Conservation (phyloP, 345 rosid species). For the Linum tenue region DNA sequence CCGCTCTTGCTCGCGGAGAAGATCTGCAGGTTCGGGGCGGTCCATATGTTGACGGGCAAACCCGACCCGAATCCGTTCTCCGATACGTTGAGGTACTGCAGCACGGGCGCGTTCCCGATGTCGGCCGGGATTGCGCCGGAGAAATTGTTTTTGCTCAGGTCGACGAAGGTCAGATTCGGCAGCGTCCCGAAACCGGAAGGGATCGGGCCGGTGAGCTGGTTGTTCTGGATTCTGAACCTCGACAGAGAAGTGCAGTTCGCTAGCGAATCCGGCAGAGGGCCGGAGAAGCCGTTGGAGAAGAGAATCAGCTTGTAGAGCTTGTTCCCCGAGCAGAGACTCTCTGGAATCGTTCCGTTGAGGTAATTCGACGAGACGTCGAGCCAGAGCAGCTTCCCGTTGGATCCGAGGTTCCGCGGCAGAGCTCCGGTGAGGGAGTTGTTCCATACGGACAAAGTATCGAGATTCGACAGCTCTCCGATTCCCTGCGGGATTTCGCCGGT, state of each 20-base stretch:
- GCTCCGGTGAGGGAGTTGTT: slow-evolving; percentile 56
- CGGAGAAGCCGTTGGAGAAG: slow-evolving; percentile 59
- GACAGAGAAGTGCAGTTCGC: slow-evolving; percentile 49
- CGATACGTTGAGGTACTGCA: slow-evolving; percentile 74
- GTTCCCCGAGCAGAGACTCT: slow-evolving; percentile 64
- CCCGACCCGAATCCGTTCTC: slow-evolving; percentile 38
- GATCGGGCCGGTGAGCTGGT: slow-evolving; percentile 55
- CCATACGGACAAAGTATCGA: slow-evolving; percentile 57
- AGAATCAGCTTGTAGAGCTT: slow-evolving; percentile 70
- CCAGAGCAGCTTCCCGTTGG: slow-evolving; percentile 43
- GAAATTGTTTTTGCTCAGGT: slow-evolving; percentile 65
- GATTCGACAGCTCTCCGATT: slow-evolving; percentile 50
- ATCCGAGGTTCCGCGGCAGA: slow-evolving; percentile 68
- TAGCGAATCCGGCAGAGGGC: slow-evolving; percentile 43
- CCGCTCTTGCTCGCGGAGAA: slow-evolving; percentile 59
- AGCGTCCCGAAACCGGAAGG: slow-evolving; percentile 63
- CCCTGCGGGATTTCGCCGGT: slow-evolving; percentile 58
- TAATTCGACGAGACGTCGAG: slow-evolving; percentile 74
- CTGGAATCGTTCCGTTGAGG: slow-evolving; percentile 66
- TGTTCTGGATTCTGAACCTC: slow-evolving; percentile 63
- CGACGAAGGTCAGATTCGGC: slow-evolving; percentile 55
- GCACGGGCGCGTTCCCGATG: slow-evolving; percentile 44
- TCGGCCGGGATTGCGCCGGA: slow-evolving; percentile 58
- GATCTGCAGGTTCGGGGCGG: slow-evolving; percentile 51
- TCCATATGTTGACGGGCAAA: slow-evolving; percentile 60